These are phyloP conservation scores for Scheffersomyces illinoinensis DNA, from an alignment of 1,139 yeast species.

Conservation along the genomic window DNA sequence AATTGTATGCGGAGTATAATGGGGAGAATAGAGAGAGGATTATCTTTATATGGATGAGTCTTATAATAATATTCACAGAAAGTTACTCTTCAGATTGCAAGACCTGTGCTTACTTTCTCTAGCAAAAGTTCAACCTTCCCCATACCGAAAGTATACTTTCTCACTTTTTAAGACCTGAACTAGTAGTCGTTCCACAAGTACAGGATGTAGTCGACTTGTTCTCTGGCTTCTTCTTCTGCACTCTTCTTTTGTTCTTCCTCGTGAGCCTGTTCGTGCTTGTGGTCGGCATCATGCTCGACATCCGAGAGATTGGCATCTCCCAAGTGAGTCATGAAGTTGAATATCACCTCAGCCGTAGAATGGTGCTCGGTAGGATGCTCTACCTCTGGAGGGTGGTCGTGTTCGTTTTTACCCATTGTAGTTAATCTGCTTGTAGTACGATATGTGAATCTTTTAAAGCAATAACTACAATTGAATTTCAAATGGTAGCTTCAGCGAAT, in stretches of 20 bases:
- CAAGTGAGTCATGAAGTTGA: background rate
- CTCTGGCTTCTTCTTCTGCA: background rate
- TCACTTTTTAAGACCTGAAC: background rate
- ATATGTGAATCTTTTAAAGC: background rate
- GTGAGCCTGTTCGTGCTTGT: background rate
- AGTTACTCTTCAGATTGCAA: background rate
- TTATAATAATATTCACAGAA: background rate
- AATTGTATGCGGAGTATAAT: background rate
- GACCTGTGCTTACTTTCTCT: background rate
- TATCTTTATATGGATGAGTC: background rate
- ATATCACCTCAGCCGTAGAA: background rate
- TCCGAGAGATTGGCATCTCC: background rate
- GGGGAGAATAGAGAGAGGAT: background rate
- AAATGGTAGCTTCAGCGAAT: background rate
- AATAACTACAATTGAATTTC: background rate
- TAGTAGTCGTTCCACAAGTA: constrained; percentile 1
- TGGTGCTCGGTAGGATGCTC: background rate
- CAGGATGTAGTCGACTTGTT: background rate
- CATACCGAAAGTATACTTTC: background rate
- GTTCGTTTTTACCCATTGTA: background rate
- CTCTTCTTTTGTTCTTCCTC: background rate
- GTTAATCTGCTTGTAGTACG: background rate
- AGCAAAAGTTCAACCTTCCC: background rate
- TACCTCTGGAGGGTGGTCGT: background rate
- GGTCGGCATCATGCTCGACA: background rate